Evolutionary conservation across 352 stramenopile genomes (phyloP).

Genomic region (Pythium dissimile): DNA sequence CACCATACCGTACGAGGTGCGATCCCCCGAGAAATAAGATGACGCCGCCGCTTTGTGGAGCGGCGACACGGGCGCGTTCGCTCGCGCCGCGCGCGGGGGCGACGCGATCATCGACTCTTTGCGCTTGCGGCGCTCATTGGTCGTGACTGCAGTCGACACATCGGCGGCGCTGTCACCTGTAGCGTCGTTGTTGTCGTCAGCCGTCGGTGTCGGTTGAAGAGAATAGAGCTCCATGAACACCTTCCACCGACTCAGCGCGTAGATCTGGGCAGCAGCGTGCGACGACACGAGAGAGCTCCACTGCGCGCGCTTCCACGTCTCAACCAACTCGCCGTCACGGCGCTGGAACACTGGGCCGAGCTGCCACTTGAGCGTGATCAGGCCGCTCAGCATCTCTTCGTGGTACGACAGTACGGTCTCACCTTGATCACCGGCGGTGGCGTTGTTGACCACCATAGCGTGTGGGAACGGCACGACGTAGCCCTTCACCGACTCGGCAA

Average conservation of each 20-base stretch:
- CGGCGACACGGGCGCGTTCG: constrained; percentile 11
- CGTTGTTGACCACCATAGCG: neutral
- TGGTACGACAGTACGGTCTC: constrained; percentile 22
- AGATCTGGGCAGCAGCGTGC: constrained; percentile 43
- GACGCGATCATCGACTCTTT: constrained; percentile 78
- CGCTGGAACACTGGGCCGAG: constrained; percentile 2
- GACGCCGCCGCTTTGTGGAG: constrained; percentile 20
- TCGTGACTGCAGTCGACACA: neutral
- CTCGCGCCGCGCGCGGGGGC: constrained; percentile 25
- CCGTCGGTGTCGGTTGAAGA: constrained; percentile 28
- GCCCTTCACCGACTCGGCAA: constrained; percentile 15
- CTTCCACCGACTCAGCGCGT: constrained; percentile 54
- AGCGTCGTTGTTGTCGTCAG: neutral
- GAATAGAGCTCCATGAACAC: constrained; percentile 72
- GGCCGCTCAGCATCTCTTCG: constrained; percentile 7
- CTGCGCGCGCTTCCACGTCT: constrained; percentile 8
- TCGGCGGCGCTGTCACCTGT: neutral
- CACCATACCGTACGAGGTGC: constrained; percentile 68
- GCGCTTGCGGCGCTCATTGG: constrained; percentile 30
- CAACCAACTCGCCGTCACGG: constrained; percentile 20
- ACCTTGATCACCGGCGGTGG: constrained; percentile 8
- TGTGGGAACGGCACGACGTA: constrained; percentile 16
- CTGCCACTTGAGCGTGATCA: constrained; percentile 18
- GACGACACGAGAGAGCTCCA: constrained; percentile 6
- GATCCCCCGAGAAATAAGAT: constrained; percentile 59